Base-by-base conservation (phyloP, 805 yeast genomes). In the Saccharomyces kudriavzevii region DNA sequence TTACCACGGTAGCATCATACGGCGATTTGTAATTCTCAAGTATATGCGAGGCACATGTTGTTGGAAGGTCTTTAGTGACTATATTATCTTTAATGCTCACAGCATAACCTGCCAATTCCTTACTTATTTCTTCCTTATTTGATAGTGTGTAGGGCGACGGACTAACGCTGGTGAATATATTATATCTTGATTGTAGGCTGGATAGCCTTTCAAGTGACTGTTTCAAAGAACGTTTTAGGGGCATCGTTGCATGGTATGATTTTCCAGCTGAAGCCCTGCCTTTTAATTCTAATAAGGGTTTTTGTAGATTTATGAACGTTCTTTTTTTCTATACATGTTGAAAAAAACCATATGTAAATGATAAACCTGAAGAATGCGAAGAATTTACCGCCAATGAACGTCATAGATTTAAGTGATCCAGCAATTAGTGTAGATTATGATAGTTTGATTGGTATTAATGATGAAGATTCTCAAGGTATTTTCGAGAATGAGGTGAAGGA, bases 51-150 rank as follows among this genome's bases (percentile, higher is more conserved):
- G 85, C 85, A 61, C 97, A 87, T 0, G 96, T 87, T 0, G 97
- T 88, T 1, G 86, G 80, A 45, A 78, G 77, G 11, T 76, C 77
- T 6, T 65, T 70, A 0, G 97, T 84, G 45, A 82, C 80, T 49
- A 91, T 84, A 65, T 89, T 90, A 70, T 92, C 98, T 63, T 94
- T 95, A 25, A 86, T 70, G 0, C 85, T 86, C 10, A 74, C 69
- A 0, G 71, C 63, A 2, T 66, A 60, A 6, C 73, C 72, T 1
- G 61, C 50, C 27, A 77, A 56, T 3, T 67, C 65, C 11, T 28
- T 35, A 10, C 25, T 17, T 30, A 27, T 14, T 56, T 3, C 45
- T 20, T 24, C 52, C 13, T 48, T 47, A 20, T 20, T 25, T 46
- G 52, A 24, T 45, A 50, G 52, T 11, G 56, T 45, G n/a, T 53